These are phyloP conservation scores for Iris pallida DNA, from an alignment of 116 monocot species.

Conservation along the genomic window DNA sequence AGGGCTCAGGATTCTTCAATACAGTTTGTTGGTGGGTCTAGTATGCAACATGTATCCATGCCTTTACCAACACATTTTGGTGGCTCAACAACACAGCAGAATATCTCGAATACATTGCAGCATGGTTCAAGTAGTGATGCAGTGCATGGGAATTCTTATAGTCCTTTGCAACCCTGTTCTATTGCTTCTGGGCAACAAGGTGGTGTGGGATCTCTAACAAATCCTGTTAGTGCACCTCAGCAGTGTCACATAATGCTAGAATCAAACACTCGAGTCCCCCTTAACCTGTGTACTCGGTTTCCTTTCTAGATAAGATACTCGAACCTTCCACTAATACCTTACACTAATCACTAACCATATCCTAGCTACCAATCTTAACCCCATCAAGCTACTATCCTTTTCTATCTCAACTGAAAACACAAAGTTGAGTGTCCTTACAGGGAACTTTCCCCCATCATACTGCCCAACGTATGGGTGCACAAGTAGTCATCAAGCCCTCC, in stretches of 20 bases:
- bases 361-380: no score
- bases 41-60: conserved; percentile 45
- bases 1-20: conserved; percentile 35
- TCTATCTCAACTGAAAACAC: no score
- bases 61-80: conserved; percentile 22
- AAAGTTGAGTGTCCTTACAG: no score
- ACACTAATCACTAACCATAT: no score
- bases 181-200: conserved; percentile 36
- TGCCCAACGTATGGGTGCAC: no score
- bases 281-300: no score
- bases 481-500: no score
- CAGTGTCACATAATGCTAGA: conserved; percentile 30
- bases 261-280: no score
- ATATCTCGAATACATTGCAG: conserved; percentile 32
- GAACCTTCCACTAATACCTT: no score
- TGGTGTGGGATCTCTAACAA: conserved; percentile 36
- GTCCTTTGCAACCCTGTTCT: conserved; percentile 36
- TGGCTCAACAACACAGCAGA: conserved; percentile 28
- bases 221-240: conserved; percentile 26
- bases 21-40: conserved; percentile 23
- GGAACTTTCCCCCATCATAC: no score
- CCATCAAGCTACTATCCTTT: no score
- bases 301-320: no score
- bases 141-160: conserved; percentile 28
- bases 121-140: conserved; percentile 31